Conservation (phyloP, 345 rosid genomes). For the Syzygium aqueum region DNA sequence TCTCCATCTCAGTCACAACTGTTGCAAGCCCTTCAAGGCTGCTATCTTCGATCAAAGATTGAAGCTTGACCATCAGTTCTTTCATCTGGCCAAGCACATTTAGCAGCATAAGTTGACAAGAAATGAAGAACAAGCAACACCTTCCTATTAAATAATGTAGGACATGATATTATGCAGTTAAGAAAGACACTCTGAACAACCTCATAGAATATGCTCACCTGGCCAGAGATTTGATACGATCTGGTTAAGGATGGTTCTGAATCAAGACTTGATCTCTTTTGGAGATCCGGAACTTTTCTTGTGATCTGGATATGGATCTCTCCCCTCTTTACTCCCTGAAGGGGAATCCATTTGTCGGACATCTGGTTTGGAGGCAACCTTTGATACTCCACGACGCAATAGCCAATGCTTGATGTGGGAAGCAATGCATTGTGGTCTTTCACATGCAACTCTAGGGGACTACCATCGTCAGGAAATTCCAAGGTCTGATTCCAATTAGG, state of each 20-base stretch:
- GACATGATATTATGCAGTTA: not conserved
- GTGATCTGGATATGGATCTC: conserved; percentile 78
- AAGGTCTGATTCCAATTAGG: conserved; percentile 91
- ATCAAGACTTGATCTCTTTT: conserved; percentile 38
- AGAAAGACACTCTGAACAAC: not conserved
- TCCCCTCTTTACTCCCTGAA: conserved; percentile 84
- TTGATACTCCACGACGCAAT: conserved; percentile 82
- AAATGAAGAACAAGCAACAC: not conserved
- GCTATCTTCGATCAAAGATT: conserved; percentile 52
- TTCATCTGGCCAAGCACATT: conserved; percentile 40
- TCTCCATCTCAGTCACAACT: conserved; percentile 61
- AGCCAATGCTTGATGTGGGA: conserved; percentile 77
- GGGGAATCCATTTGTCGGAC: conserved; percentile 95
- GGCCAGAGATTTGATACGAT: conserved; percentile 40
- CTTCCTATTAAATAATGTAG: not conserved
- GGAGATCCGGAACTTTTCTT: conserved; percentile 55
- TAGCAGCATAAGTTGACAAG: not conserved
- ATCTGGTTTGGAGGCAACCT: conserved; percentile 68
- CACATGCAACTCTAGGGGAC: conserved; percentile 64
- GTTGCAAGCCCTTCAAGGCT: conserved; percentile 48
- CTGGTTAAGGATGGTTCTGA: conserved; percentile 48
- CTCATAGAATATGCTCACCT: conserved; percentile 21
- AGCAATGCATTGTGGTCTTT: conserved; percentile 86
- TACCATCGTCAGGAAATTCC: conserved; percentile 83
- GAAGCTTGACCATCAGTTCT: conserved; percentile 48